Conservation (phyloP, 352 stramenopile genomes). For the Globisporangium emineosum region DNA sequence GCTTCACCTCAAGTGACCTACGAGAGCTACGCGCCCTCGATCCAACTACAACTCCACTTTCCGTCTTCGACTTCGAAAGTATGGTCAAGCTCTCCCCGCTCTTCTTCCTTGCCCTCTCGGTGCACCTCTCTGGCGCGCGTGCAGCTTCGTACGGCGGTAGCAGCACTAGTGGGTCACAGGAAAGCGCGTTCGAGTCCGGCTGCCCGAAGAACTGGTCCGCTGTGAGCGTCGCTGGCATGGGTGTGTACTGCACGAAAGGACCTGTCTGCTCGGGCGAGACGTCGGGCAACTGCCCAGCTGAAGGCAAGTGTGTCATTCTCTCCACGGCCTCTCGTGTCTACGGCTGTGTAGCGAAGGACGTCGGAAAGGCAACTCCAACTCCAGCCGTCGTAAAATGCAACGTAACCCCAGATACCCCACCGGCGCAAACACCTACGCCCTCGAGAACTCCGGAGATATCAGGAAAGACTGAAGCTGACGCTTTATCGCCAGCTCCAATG, state of each 20-base stretch:
- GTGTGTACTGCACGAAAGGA: slow-evolving; percentile 31
- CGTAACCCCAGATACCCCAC: neutral
- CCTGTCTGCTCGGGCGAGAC: slow-evolving; percentile 21
- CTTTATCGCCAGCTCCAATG: neutral
- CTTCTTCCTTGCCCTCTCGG: slow-evolving; percentile 21
- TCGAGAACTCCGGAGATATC: neutral
- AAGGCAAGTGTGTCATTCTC: slow-evolving; percentile 24
- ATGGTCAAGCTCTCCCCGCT: slow-evolving; percentile 40
- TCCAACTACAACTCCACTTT: slow-evolving; percentile 7
- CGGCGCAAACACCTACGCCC: neutral
- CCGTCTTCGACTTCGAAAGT: neutral
- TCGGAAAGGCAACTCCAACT: neutral
- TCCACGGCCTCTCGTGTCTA: slow-evolving; percentile 13
- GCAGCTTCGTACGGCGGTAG: neutral
- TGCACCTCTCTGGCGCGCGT: neutral
- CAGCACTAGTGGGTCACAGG: neutral
- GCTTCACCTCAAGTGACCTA: slow-evolving; percentile 13
- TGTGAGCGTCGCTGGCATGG: slow-evolving; percentile 27
- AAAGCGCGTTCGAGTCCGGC: slow-evolving; percentile 20
- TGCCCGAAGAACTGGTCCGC: slow-evolving; percentile 29
- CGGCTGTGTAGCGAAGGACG: slow-evolving; percentile 28
- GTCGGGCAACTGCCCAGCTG: slow-evolving; percentile 26
- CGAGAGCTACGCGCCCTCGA: slow-evolving; percentile 4
- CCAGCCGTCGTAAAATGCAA: neutral
- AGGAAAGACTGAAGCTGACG: too few species aligned